Conservation (phyloP, 441 rosid genomes). For the Pelargonium citronellum region DNA sequence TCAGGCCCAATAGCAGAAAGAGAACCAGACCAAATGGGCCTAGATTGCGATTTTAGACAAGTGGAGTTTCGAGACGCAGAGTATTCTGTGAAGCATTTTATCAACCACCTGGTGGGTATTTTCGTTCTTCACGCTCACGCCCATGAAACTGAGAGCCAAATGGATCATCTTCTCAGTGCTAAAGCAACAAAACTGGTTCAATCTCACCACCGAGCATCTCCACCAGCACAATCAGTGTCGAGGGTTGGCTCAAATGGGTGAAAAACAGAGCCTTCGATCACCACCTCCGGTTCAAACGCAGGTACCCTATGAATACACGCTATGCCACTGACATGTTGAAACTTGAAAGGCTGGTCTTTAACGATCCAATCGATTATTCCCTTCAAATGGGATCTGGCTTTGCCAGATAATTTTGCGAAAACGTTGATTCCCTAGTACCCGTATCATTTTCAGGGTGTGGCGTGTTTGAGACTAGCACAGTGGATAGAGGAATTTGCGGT, state of each 20-base stretch:
- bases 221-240: constrained; percentile 44
- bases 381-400: constrained; percentile 79
- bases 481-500: constrained; percentile 66
- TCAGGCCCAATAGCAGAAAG: too few relatives aligned
- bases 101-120: background rate
- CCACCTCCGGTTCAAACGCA: constrained; percentile 66
- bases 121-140: background rate
- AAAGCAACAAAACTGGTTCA: background rate
- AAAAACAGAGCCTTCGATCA: constrained; percentile 77
- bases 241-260: constrained; percentile 89
- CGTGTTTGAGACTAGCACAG: constrained; percentile 48
- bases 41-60: too few relatives aligned
- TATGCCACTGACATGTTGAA: too few relatives aligned
- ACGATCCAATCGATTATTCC: constrained; percentile 64
- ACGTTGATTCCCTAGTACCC: constrained; percentile 53
- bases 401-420: constrained; percentile 70
- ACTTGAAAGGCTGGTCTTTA: constrained; percentile 51
- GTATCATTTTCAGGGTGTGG: constrained; percentile 52
- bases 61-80: background rate
- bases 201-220: constrained; percentile 5
- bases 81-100: background rate
- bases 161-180: background rate
- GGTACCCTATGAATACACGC: too few relatives aligned
- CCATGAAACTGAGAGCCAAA: background rate
- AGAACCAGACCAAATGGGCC: too few relatives aligned